Conservation (phyloP, 2,329 filamentous ascomycete species). For the Colletotrichum sp. region DNA sequence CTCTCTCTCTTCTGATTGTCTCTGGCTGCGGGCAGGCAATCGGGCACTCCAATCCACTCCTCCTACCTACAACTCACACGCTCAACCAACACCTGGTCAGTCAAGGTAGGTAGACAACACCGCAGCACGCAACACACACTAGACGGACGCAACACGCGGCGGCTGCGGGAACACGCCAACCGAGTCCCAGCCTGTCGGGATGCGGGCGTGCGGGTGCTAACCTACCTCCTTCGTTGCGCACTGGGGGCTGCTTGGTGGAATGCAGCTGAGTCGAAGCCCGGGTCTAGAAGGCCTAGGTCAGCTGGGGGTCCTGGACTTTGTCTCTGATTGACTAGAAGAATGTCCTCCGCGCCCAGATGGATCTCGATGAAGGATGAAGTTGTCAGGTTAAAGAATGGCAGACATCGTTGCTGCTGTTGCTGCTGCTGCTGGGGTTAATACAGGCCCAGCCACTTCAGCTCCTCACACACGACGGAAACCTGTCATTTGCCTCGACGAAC, state of each 20-base stretch:
- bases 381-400: neutral
- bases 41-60: neutral
- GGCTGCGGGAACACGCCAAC: neutral
- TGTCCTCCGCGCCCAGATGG: neutral
- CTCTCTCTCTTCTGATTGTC: too few species aligned
- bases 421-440: neutral
- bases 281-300: neutral
- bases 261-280: neutral
- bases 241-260: neutral
- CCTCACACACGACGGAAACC: neutral
- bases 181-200: conserved; percentile 13
- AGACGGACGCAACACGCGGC: neutral
- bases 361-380: neutral
- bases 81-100: neutral
- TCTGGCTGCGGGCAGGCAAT: neutral
- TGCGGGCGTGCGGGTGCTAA: conserved; percentile 1
- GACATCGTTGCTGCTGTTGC: neutral
- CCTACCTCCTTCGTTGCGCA: neutral
- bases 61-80: neutral
- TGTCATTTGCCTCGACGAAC: neutral
- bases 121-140: neutral
- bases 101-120: neutral
- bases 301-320: neutral
- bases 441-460: neutral
- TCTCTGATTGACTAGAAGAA: neutral